Base-by-base conservation (phyloP, 2,329 filamentous ascomycete species). In the Scorias spongiosa region DNA sequence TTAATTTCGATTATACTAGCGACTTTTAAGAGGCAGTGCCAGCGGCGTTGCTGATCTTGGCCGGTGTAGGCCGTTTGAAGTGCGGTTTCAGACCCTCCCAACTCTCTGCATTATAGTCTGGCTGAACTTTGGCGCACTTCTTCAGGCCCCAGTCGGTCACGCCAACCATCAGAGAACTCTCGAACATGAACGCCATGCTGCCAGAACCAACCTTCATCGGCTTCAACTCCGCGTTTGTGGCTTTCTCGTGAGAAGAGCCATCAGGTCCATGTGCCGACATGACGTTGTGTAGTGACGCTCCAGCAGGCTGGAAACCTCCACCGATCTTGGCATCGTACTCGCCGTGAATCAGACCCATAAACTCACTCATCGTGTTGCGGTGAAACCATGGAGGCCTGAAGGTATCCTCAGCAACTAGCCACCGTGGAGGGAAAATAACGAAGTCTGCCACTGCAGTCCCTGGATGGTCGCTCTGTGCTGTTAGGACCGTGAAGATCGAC, bases 41-140 rank as follows among this genome's bases (percentile, higher is more conserved):
- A 44, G 54, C 57, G 18, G 41, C 42, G 26, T 42, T 40, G 18
- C 14, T 29, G 29, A 48, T 43, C 36, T 44, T 46, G 15, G 44
- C 47, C 12, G 46, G 46, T 15, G 46, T 45, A 9, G 55, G 56
- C 39, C 54, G 47, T 46, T 50, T 54, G 48, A 71, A 72, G 44
- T 64, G 65, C 46, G 67, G 57, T 55, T 68, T 68, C 51, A 72
- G 49, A 11, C 64, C 61, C 52, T 66, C 78, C 86, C 86, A 94
- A 59, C 83, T 88, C 67, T 93, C 82, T 45, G 79, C 76, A 57
- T 78, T 87, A 57, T 91, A 93, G 45, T 75, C 75, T 51, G 76
- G 70, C 65, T 84, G 80, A 36, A 83, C 74, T 62, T 83, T 84
- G 54, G 70, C 64, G 57, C 79, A 89, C 48, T 75, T 74, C 60